Conservation (phyloP, 768 basidiomycete genomes). For the Sporobolomyces roseus region DNA sequence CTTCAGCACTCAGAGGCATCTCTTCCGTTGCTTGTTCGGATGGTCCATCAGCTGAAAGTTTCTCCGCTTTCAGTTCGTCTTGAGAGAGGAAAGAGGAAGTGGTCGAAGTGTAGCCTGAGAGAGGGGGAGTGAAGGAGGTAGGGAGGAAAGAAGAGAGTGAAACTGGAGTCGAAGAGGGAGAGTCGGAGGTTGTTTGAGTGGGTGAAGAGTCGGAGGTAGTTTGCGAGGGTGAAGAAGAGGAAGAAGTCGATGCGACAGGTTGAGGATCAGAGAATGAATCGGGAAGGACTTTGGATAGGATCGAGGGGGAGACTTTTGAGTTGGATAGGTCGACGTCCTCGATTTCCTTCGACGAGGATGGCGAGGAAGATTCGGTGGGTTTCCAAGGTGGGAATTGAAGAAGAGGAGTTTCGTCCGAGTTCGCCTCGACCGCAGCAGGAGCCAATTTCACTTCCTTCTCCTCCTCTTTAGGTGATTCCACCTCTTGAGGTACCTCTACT, state of each 20-base stretch:
- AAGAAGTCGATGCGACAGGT: background rate
- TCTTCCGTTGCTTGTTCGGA: background rate
- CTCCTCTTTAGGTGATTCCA: background rate
- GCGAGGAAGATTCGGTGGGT: background rate
- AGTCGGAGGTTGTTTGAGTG: background rate
- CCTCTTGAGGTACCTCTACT: background rate
- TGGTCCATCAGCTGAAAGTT: background rate
- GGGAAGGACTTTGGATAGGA: conserved; percentile 14
- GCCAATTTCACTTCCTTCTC: background rate
- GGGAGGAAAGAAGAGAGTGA: conserved; percentile 24
- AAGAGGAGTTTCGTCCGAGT: background rate
- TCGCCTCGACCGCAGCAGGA: conserved; percentile 14
- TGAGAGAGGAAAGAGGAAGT: conserved; percentile 7
- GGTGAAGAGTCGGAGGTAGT: background rate
- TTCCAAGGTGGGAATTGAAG: conserved; percentile 24
- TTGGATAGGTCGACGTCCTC: background rate
- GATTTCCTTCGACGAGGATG: background rate
- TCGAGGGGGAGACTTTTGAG: background rate
- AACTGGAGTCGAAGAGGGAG: background rate
- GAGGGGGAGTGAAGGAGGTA: conserved; percentile 9
- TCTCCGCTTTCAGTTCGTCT: conserved; percentile 20
- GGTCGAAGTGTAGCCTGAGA: conserved; percentile 6
- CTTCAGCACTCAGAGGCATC: conserved; percentile 16
- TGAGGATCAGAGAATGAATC: conserved; percentile 3
- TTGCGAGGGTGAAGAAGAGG: background rate